Evolutionary conservation across 495 filamentous ascomycete species (phyloP).

Genomic region (Penicillium bialowiezense): DNA sequence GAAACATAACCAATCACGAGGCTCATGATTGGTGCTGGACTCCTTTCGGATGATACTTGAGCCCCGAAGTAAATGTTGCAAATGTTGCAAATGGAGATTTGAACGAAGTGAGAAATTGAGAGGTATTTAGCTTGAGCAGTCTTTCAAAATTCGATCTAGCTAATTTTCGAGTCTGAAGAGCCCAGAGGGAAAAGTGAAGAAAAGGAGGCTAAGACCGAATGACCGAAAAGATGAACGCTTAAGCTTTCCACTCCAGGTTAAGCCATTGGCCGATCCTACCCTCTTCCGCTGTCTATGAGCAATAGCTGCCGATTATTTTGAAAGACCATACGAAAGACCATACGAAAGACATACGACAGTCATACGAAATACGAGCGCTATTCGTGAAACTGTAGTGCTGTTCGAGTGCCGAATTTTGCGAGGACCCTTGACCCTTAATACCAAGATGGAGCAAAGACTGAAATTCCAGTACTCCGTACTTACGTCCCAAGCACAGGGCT

Average conservation of each 20-base stretch:
- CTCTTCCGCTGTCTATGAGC: neutral
- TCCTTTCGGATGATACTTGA: neutral
- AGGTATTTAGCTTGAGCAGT: too few species aligned
- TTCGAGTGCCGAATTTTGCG: too few species aligned
- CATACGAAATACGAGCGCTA: too few species aligned
- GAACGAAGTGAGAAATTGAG: neutral
- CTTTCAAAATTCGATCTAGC: too few species aligned
- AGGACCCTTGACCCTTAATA: too few species aligned
- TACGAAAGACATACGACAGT: neutral
- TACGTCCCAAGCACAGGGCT: too few species aligned
- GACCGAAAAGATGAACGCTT: conserved; percentile 1
- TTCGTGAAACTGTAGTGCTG: too few species aligned
- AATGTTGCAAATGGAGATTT: neutral
- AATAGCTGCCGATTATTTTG: neutral
- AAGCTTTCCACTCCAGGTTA: conserved; percentile 6
- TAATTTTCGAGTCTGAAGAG: too few species aligned
- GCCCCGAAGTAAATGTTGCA: neutral
- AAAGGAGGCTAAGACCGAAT: too few species aligned
- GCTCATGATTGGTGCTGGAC: neutral
- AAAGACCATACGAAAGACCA: neutral
- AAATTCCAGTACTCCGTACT: too few species aligned
- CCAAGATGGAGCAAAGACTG: too few species aligned
- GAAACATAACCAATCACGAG: conserved; percentile 23
- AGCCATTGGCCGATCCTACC: conserved; percentile 2
- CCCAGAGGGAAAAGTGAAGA: neutral